Evolutionary conservation across 352 stramenopile genomes (phyloP).

Genomic region (Lagenidium sp.): DNA sequence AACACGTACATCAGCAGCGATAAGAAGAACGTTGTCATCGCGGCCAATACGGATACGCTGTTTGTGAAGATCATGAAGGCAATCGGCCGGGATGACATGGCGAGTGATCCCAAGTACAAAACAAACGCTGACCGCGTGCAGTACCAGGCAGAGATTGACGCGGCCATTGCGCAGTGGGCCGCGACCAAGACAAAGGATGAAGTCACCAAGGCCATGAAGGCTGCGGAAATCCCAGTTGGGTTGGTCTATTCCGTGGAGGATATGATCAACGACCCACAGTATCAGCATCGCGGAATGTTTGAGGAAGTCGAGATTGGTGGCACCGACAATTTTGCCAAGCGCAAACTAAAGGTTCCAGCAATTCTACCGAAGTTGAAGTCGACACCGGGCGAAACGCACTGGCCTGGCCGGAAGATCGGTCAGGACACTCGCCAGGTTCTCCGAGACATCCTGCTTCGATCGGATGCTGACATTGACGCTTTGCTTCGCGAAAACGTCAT

Average conservation of each 20-base stretch:
- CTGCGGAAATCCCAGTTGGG: slow-evolving; percentile 41
- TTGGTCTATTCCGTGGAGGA: slow-evolving; percentile 78
- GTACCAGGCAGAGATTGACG: slow-evolving; percentile 54
- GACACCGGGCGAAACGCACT: slow-evolving; percentile 53
- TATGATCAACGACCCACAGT: slow-evolving; percentile 69
- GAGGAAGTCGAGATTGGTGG: slow-evolving; percentile 49
- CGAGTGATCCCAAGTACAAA: slow-evolving; percentile 37
- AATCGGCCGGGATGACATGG: slow-evolving; percentile 53
- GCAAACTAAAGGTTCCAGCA: slow-evolving; percentile 58
- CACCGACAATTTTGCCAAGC: slow-evolving; percentile 9
- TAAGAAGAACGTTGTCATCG: slow-evolving; percentile 80
- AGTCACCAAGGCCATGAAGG: slow-evolving; percentile 52
- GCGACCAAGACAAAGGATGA: slow-evolving; percentile 30
- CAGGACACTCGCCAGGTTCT: slow-evolving; percentile 65
- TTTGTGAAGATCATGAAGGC: slow-evolving; percentile 75
- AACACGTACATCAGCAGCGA: slow-evolving; percentile 82
- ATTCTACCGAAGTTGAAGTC: slow-evolving; percentile 63
- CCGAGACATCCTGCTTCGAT: slow-evolving; percentile 35
- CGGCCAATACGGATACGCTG: slow-evolving; percentile 77
- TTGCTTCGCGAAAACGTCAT: slow-evolving; percentile 50
- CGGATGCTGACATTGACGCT: slow-evolving; percentile 38
- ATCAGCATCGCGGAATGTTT: slow-evolving; percentile 66
- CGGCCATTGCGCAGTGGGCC: slow-evolving; percentile 43
- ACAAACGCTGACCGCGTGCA: slow-evolving; percentile 62
- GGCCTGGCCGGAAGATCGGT: slow-evolving; percentile 54